These are phyloP conservation scores for Macrolepiota dolichaula DNA, from an alignment of 768 basidiomycete genomes.

Conservation along the genomic window DNA sequence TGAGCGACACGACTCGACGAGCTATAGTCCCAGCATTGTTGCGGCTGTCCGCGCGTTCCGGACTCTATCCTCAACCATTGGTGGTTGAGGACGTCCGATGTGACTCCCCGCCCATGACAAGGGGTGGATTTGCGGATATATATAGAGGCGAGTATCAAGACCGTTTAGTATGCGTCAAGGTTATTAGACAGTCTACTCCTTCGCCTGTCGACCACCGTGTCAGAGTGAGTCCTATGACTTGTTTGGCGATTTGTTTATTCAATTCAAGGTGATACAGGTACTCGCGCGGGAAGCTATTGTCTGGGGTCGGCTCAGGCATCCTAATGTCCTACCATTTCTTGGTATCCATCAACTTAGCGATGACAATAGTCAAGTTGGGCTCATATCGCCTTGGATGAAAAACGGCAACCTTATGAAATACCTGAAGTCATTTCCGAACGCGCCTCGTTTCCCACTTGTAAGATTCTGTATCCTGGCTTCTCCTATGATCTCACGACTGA, in stretches of 20 bases:
- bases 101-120: not conserved
- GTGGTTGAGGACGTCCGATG: not conserved
- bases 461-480: not conserved
- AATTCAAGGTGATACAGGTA: not conserved
- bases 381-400: slow-evolving; percentile 16
- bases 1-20: not conserved
- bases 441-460: not conserved
- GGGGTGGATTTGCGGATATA: slow-evolving; percentile 22
- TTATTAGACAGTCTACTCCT: not conserved
- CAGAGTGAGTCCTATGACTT: not conserved
- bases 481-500: not conserved
- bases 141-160: slow-evolving; percentile 20
- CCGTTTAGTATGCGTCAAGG: slow-evolving; percentile 22
- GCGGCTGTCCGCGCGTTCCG: not conserved
- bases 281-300: slow-evolving; percentile 12
- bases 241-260: not conserved
- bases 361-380: not conserved
- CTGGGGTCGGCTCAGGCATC: slow-evolving; percentile 13
- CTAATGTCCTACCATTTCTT: slow-evolving; percentile 13
- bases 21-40: not conserved
- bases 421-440: not conserved
- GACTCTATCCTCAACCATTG: not conserved
- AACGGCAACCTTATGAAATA: slow-evolving; percentile 10
- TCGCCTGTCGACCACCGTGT: not conserved
- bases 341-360: slow-evolving; percentile 3